phyloP scores from a whole-genome alignment of 2,329 filamentous ascomycete species.

The Botrytis porri region DNA sequence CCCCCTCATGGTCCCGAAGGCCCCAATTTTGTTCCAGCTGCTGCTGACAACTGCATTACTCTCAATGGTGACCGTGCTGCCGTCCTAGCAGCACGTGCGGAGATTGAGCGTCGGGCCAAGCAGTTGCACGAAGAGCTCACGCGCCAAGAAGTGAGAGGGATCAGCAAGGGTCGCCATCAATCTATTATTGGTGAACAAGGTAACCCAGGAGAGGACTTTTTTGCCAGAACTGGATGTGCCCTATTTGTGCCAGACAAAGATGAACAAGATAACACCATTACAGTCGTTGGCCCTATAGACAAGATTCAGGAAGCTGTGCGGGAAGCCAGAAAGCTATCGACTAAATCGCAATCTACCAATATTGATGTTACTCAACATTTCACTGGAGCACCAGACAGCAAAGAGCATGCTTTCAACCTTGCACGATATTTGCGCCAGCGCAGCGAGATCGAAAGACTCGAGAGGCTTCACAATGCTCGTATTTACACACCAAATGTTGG shows the following conservation, averaged over 20 bases:
- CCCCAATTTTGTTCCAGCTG: conserved; percentile 67
- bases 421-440: conserved; percentile 84
- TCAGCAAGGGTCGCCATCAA: conserved; percentile 85
- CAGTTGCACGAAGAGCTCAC: conserved; percentile 71
- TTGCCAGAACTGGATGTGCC: conserved; percentile 84
- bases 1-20: conserved; percentile 59
- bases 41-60: conserved; percentile 73
- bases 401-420: conserved; percentile 77
- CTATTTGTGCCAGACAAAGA: conserved; percentile 75
- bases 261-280: conserved; percentile 71
- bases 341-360: conserved; percentile 78
- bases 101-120: conserved; percentile 75
- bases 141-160: conserved; percentile 59
- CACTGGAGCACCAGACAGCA: conserved; percentile 68
- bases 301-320: conserved; percentile 73
- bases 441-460: conserved; percentile 76
- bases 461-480: conserved; percentile 76
- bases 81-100: conserved; percentile 73
- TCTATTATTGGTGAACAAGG: conserved; percentile 89
- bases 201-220: conserved; percentile 78
- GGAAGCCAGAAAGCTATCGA: conserved; percentile 83
- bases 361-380: conserved; percentile 82
- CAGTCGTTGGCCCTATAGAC: conserved; percentile 75
- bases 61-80: conserved; percentile 82
- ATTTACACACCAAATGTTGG: conserved; percentile 78